A percentile compares a stretch with the other conserved stretches of the same genome.
phyloP scores from a whole-genome alignment of 2,329 filamentous ascomycete species.

The Microcera coccophila region DNA sequence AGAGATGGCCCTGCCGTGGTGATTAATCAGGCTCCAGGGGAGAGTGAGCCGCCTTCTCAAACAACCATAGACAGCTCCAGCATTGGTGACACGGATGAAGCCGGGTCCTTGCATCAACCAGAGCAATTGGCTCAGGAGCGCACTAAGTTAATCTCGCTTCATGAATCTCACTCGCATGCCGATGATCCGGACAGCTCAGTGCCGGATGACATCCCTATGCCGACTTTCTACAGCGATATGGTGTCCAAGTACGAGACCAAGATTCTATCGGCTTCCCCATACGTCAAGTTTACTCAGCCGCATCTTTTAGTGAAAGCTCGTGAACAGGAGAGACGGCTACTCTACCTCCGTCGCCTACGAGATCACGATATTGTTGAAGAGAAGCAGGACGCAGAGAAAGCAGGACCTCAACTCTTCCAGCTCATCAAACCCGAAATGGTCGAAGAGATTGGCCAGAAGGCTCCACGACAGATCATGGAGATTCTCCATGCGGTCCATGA shows the following conservation, averaged over 20 bases:
- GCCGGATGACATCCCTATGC: constrained; percentile 76
- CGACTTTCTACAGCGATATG: constrained; percentile 92
- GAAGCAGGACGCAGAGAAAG: constrained; percentile 55
- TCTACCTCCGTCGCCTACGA: constrained; percentile 75
- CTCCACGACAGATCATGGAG: constrained; percentile 83
- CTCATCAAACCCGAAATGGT: constrained; percentile 96
- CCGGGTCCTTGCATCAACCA: constrained; percentile 24
- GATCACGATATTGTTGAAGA: constrained; percentile 67
- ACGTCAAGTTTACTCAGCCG: constrained; percentile 91
- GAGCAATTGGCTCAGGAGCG: constrained; percentile 24
- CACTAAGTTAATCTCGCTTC: constrained; percentile 33
- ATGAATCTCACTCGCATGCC: constrained; percentile 42
- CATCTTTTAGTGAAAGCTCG: constrained; percentile 89
- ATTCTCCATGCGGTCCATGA: constrained; percentile 93
- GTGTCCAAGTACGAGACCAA: constrained; percentile 91
- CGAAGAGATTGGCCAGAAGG: constrained; percentile 72
- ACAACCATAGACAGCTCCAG: constrained; percentile 29
- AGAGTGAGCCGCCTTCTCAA: constrained; percentile 37
- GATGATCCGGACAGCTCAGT: constrained; percentile 56
- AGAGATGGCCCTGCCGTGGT: constrained; percentile 30
- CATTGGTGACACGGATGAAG: constrained; percentile 26
- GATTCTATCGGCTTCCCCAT: constrained; percentile 90
- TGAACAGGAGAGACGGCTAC: constrained; percentile 80
- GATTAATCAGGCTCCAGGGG: constrained; percentile 34
- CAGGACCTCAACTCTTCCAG: constrained; percentile 70